Evolutionary conservation across 805 yeast species (phyloP), one percentile per base, ranked within the genome.

Genomic region (Candida methanosorbosa): DNA sequence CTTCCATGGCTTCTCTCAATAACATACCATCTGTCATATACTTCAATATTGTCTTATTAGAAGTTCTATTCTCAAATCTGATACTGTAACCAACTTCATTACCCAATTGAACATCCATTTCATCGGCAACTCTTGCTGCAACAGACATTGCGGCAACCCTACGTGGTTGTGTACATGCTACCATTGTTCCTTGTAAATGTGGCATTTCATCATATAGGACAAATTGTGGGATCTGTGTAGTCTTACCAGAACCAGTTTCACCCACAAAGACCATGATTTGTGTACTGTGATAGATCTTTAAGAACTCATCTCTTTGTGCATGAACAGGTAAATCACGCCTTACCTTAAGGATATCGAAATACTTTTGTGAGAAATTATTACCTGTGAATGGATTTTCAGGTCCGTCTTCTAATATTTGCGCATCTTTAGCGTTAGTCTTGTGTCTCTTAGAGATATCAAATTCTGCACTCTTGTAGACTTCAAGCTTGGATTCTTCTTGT

Each of bases 11-110:
- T 62, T 90, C 98, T 53, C 97, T 75, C 46, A 90, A 66, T 35
- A 90, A 70, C 97, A 90, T 88, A 78, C 98, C 98, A 66, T 90
- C 98, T 9, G 98, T 90, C 97, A 90, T 85, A 65, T 92, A 90
- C 61, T 87, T 86, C 50, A 90, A 66, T 25, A 88, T 72, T 5
- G 98, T 90, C 46, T 77, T 81, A 36, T 70, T 68, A 27, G 82
- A 67, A 2, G 95, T 84, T 48, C 75, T 84, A 61, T 90, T 88
- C 48, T 92, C 97, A 54, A 90, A 90, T 66, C 98, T 81, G 48
- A 90, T 83, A 45, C 81, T 76, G 63, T 90, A 90, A 64, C 98
- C 98, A 39, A 90, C 97, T 60, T 90, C 95, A 45, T 81, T 81
- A 24, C 98, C 98, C 34, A 90, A 63, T 40, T 72, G 68, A 5